Evolutionary conservation across 805 yeast species (phyloP), one percentile per base, ranked within the genome.

Genomic region (Yarrowia porcina): DNA sequence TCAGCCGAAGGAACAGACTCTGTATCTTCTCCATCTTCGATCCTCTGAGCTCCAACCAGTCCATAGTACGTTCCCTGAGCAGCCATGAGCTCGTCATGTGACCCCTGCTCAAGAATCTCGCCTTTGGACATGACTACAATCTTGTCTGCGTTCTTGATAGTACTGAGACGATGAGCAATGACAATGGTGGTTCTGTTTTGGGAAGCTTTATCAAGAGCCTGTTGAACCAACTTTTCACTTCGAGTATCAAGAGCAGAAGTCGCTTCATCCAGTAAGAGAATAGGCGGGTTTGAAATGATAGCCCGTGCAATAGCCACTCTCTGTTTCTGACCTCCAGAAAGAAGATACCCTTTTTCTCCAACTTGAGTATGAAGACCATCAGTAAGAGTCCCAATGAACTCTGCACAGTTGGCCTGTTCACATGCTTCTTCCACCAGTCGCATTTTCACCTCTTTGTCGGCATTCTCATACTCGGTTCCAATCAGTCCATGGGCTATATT

Each of bases 401-500:
- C 77, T 66, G 72, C 74, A 11, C 77, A 78, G 50, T 75, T 75
- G 61, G 78, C 77, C 57, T 70, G 73, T 38, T 68, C 71, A 64
- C 76, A 72, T 0, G 78, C 78, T 3, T 72, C 71, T 30, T 69
- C 68, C 20, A 78, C 75, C 33, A 75, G 63, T 57, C 70, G 71
- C 45, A 77, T 65, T 69, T 77, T 70, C 66, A 69, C 69, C 66
- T 74, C 73, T 23, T 74, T 69, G 50, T 75, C 45, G 54, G 78
- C 76, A 66, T 73, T 44, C 64, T 91, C 92, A 39, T 80, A 83
- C 21, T 32, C 39, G 69, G 88, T 78, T 1, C 97, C 89, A 36
- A 82, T 77, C 59, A 90, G 76, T 17, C 98, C 99, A 74, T 89
- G 92, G 63, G 92, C 79, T 41, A 93, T 85, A 71, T 93, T 93